Evolutionary conservation across 805 yeast species (phyloP).

Genomic region (Komagataella pseudopastoris): DNA sequence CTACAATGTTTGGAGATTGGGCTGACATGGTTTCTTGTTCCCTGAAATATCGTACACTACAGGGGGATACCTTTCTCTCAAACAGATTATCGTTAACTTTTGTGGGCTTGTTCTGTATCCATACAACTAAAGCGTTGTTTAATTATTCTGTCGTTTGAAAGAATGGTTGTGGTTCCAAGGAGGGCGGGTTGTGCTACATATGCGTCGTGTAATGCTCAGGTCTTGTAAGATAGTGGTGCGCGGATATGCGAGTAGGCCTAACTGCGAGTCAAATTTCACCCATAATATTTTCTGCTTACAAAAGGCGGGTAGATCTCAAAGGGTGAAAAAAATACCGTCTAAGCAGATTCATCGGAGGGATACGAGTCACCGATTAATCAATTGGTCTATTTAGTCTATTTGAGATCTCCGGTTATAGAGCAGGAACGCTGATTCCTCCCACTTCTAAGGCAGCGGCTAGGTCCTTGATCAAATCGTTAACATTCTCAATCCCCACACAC

Average conservation of each 20-base stretch:
- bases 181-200: not conserved
- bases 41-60: not conserved
- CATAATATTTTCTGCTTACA: not conserved
- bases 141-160: not conserved
- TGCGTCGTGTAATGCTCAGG: not conserved
- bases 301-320: not conserved
- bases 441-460: constrained; percentile 53
- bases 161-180: not conserved
- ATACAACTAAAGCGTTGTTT: not conserved
- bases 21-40: not conserved
- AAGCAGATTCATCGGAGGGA: not conserved
- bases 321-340: not conserved
- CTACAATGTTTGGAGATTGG: constrained; percentile 20
- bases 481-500: constrained; percentile 84
- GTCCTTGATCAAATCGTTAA: constrained; percentile 72
- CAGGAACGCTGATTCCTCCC: constrained; percentile 34
- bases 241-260: not conserved
- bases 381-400: not conserved
- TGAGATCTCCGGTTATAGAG: not conserved
- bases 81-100: not conserved
- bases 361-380: not conserved
- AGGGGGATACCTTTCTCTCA: not conserved
- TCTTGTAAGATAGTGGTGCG: not conserved
- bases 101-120: not conserved
- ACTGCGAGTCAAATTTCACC: not conserved